A percentile compares a stretch with the other conserved stretches of the same genome.
phyloP scores from a whole-genome alignment of 2,329 filamentous ascomycete species.

The Amylocarpus encephaloides region DNA sequence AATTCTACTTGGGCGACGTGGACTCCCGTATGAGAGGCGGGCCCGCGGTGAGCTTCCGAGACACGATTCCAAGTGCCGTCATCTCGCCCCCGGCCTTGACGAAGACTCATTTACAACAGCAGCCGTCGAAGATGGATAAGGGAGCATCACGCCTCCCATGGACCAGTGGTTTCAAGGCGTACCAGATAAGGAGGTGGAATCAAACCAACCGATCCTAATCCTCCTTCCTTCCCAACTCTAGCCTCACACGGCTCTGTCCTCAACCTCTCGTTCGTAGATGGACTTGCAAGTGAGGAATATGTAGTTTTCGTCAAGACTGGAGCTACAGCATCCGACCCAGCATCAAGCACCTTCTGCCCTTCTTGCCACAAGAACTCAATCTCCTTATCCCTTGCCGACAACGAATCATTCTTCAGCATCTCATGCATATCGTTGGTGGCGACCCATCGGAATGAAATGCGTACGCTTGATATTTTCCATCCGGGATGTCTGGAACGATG shows the following conservation, averaged over 20 bases:
- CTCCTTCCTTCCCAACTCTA: not conserved
- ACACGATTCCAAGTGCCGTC: too few species aligned
- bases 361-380: conserved; percentile 16
- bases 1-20: conserved; percentile 26
- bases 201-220: conserved; percentile 13
- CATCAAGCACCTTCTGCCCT: conserved; percentile 18
- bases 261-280: conserved; percentile 12
- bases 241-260: conserved; percentile 13
- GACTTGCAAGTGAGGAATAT: conserved; percentile 19
- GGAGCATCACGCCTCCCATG: too few species aligned
- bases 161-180: not conserved
- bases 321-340: conserved; percentile 18
- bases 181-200: conserved; percentile 24
- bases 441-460: conserved; percentile 3
- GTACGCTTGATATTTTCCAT: conserved; percentile 4
- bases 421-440: conserved; percentile 14
- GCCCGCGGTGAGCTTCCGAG: not conserved
- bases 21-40: conserved; percentile 24
- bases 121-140: not conserved
- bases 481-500: conserved; percentile 8
- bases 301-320: conserved; percentile 12
- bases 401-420: conserved; percentile 14
- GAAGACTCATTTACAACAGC: conserved; percentile 3
- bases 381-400: conserved; percentile 13
- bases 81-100: too few species aligned